Conservation (phyloP, 1,139 yeast genomes). For the Lizanozyma gosingica region DNA sequence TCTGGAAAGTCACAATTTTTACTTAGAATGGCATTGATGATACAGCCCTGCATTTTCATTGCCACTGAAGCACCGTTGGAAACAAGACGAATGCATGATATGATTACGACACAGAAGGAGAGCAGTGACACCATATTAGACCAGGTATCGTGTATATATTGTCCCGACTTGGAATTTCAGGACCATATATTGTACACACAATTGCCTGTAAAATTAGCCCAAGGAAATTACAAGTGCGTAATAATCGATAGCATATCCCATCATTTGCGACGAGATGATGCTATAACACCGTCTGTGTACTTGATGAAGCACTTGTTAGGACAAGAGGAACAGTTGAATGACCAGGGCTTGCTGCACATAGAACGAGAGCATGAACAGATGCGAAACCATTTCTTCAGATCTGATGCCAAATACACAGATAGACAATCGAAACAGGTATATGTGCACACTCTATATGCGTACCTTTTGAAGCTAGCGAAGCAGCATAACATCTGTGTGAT, state of each 20-base stretch:
- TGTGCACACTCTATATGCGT: slow-evolving; percentile 20
- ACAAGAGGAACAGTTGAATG: neutral
- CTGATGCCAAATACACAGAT: neutral
- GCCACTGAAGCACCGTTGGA: slow-evolving; percentile 35
- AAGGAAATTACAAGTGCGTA: slow-evolving; percentile 14
- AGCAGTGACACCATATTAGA: slow-evolving; percentile 7
- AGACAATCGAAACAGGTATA: slow-evolving; percentile 17
- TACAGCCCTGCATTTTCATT: slow-evolving; percentile 17
- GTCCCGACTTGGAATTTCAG: slow-evolving; percentile 33
- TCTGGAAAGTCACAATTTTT: slow-evolving; percentile 37
- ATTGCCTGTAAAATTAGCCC: slow-evolving; percentile 21
- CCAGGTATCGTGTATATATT: slow-evolving; percentile 27
- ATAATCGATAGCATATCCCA: slow-evolving; percentile 39
- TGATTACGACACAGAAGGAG: neutral
- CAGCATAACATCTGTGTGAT: slow-evolving; percentile 23
- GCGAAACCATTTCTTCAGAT: slow-evolving; percentile 10
- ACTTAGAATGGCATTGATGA: slow-evolving; percentile 17
- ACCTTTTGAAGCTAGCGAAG: slow-evolving; percentile 20
- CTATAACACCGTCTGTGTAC: slow-evolving; percentile 13
- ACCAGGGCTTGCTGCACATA: slow-evolving; percentile 2
- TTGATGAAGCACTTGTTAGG: neutral
- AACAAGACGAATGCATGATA: slow-evolving; percentile 24
- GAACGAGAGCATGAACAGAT: slow-evolving; percentile 14
- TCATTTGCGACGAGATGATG: slow-evolving; percentile 32
- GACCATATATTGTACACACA: slow-evolving; percentile 37